phyloP scores from a whole-genome alignment of 2,329 filamentous ascomycete genomes.

The Pseudocercospora fijiensis region DNA sequence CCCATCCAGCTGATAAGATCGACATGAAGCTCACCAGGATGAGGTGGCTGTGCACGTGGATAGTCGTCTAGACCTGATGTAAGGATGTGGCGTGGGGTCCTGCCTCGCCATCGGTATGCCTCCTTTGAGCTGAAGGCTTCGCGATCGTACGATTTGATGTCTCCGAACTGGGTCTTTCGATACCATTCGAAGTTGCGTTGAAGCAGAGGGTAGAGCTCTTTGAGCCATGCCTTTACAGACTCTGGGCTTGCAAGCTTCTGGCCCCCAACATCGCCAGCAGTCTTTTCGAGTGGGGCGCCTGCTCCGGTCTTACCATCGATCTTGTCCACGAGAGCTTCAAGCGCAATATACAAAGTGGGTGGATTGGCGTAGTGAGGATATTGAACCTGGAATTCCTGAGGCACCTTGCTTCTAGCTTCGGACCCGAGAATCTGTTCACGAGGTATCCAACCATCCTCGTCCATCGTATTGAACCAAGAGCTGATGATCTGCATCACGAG shows the following conservation, averaged over 20 bases:
- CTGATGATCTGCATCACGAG: slow-evolving; percentile 81
- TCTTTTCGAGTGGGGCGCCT: slow-evolving; percentile 31
- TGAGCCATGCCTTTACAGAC: slow-evolving; percentile 68
- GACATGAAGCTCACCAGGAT: slow-evolving; percentile 91
- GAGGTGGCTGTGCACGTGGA: slow-evolving; percentile 86
- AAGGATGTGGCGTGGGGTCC: slow-evolving; percentile 80
- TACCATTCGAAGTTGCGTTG: slow-evolving; percentile 94
- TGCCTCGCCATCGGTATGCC: slow-evolving; percentile 91
- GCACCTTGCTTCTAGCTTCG: slow-evolving; percentile 94
- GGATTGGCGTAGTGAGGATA: slow-evolving; percentile 98
- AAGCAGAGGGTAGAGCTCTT: slow-evolving; percentile 78
- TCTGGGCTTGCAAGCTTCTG: slow-evolving; percentile 65
- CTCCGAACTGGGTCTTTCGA: slow-evolving; percentile 83
- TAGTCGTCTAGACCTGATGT: slow-evolving; percentile 97
- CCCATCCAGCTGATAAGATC: slow-evolving; percentile 97
- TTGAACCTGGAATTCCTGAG: slow-evolving; percentile 86
- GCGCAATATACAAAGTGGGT: slow-evolving; percentile 85
- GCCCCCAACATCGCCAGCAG: slow-evolving; percentile 40
- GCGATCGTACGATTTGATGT: slow-evolving; percentile 87
- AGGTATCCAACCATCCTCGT: slow-evolving; percentile 95
- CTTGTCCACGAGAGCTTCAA: slow-evolving; percentile 81
- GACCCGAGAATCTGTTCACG: slow-evolving; percentile 90
- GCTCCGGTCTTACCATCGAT: slow-evolving; percentile 52
- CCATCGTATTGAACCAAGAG: slow-evolving; percentile 95
- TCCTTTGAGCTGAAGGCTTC: slow-evolving; percentile 80